Evolutionary conservation across 495 filamentous ascomycete species (phyloP).

Genomic region (Neurospora sublineolata): DNA sequence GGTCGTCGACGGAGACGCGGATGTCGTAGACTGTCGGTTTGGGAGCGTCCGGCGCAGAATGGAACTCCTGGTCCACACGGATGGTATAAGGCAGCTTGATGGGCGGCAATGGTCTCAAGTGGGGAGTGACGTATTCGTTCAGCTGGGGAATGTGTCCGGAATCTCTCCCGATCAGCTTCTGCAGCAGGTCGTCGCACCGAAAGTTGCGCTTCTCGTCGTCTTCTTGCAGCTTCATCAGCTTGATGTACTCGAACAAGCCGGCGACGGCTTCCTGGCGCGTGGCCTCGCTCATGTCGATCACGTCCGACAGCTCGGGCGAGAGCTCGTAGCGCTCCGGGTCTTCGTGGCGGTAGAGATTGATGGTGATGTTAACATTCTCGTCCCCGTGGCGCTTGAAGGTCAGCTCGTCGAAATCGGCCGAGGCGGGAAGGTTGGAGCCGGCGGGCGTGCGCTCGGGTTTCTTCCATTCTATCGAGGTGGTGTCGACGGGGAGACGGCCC

Average conservation of each 20-base stretch:
- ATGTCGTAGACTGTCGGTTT: slow-evolving; percentile 79
- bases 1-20: slow-evolving; percentile 73
- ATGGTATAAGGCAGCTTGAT: slow-evolving; percentile 85
- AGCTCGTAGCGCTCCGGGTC: slow-evolving; percentile 72
- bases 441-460: slow-evolving; percentile 50
- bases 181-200: slow-evolving; percentile 72
- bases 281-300: slow-evolving; percentile 79
- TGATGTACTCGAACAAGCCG: slow-evolving; percentile 92
- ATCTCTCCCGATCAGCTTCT: slow-evolving; percentile 65
- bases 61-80: slow-evolving; percentile 79
- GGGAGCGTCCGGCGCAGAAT: slow-evolving; percentile 33
- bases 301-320: slow-evolving; percentile 61
- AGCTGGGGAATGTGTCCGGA: slow-evolving; percentile 81
- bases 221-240: slow-evolving; percentile 73
- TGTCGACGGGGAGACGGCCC: slow-evolving; percentile 42
- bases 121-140: slow-evolving; percentile 58
- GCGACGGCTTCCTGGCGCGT: slow-evolving; percentile 76
- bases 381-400: slow-evolving; percentile 87
- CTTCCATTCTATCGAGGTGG: slow-evolving; percentile 56
- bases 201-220: slow-evolving; percentile 88
- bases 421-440: slow-evolving; percentile 37
- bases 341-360: slow-evolving; percentile 80
- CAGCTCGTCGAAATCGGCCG: slow-evolving; percentile 77
- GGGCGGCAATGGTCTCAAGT: slow-evolving; percentile 70
- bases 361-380: slow-evolving; percentile 81